phyloP scores from a whole-genome alignment of 2,329 filamentous ascomycete genomes.

The Tolypocladium ophioglossoides region DNA sequence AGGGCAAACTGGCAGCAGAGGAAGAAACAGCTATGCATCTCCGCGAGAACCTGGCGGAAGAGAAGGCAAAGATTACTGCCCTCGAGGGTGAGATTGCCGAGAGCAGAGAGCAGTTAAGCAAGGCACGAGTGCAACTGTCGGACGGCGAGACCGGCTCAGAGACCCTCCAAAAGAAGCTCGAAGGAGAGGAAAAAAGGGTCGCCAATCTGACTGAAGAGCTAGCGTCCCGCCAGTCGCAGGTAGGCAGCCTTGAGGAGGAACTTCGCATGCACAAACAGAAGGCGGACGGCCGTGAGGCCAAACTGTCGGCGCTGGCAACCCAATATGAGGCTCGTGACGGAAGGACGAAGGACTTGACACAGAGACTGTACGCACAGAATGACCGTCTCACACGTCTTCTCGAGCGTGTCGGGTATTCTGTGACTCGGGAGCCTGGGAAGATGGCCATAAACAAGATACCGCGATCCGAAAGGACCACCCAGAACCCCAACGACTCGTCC shows the following conservation, averaged over 20 bases:
- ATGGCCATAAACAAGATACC: constrained; percentile 68
- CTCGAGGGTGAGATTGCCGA: constrained; percentile 49
- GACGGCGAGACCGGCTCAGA: constrained; percentile 80
- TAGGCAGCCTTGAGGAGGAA: constrained; percentile 67
- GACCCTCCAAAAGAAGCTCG: constrained; percentile 61
- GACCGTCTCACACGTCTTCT: constrained; percentile 74
- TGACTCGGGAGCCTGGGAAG: constrained; percentile 60
- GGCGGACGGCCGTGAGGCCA: constrained; percentile 41
- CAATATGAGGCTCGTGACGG: constrained; percentile 60
- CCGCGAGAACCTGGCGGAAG: constrained; percentile 40
- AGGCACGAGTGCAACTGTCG: constrained; percentile 60
- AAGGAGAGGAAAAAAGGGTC: constrained; percentile 65
- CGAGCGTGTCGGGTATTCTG: constrained; percentile 75
- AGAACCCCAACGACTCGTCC: constrained; percentile 48
- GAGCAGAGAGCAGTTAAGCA: constrained; percentile 57
- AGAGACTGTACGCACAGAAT: constrained; percentile 72
- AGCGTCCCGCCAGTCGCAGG: constrained; percentile 63
- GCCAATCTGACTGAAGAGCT: constrained; percentile 59
- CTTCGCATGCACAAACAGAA: constrained; percentile 58
- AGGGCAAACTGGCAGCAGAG: constrained; percentile 39
- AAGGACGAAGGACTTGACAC: constrained; percentile 73
- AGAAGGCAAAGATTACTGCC: constrained; percentile 41
- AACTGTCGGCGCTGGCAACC: constrained; percentile 37
- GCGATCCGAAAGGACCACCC: constrained; percentile 42
- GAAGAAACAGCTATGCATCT: constrained; percentile 41